Evolutionary conservation across 306 rosid species (phyloP), one percentile per base, ranked within the genome.

Genomic region (Quercus engelmannii): DNA sequence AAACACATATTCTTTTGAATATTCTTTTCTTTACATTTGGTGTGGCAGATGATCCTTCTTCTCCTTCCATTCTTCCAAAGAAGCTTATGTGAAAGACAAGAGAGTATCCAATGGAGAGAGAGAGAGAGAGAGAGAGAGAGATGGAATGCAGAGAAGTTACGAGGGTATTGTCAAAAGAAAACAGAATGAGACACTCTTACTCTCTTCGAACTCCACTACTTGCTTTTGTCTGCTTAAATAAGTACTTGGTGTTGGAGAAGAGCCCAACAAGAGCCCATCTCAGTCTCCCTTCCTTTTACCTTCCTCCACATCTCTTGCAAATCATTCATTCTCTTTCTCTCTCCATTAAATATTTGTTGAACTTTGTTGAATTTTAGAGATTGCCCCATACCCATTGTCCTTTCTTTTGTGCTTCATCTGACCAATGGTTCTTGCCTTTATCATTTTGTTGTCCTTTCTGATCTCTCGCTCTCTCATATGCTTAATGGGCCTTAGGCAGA

Each of bases 1-100:
- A 90, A 18, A 90, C 94, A 78, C 94, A 90, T 76, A 90, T 84
- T 84, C 88, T 88, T 85, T 69, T 79, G 83, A 90, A 85, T 54
- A 73, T 84, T 78, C 81, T 67, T 78, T 76, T 80, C 80, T 79
- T 74, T 55, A 83, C 85, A 62, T 73, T 83, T 63, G 80, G 63
- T 55, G 17, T 12, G 5, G 80, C 41, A 70, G 85, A 55, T 19
- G 71, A 72, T 26, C 23, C 71, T 55, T 15, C 88, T 81, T 80
- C 89, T 76, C 77, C 83, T 80, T 86, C 89, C 91, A 89, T 89
- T 82, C 43, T 85, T 51, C 78, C 79, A 55, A 78, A 62, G 72
- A 12, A 13, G 20, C 21, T 19, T 58, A 58, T 21, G 46, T 31
- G 19, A 65, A 35, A 46, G 71, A 33, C 38, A 64, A 17, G 49